phyloP scores from a whole-genome alignment of 768 basidiomycete genomes.

The Boletellus ananas region DNA sequence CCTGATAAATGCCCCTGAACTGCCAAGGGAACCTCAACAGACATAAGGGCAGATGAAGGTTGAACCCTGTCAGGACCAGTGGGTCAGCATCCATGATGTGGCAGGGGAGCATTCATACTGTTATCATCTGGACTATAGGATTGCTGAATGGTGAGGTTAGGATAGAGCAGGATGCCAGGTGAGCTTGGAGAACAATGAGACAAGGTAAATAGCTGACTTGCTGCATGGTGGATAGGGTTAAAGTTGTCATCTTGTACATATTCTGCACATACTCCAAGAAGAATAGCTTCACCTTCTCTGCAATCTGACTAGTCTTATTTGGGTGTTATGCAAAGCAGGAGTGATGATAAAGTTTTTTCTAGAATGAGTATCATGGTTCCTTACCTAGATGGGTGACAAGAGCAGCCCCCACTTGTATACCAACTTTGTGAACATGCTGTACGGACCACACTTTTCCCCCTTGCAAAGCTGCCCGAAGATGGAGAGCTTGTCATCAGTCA shows the following conservation, averaged over 20 bases:
- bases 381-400: constrained; percentile 78
- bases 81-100: background rate
- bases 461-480: constrained; percentile 92
- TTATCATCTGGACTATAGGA: constrained; percentile 97
- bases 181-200: background rate
- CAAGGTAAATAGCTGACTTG: constrained; percentile 36
- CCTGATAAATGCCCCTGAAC: constrained; percentile 90
- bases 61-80: constrained; percentile 61
- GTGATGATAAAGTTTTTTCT: background rate
- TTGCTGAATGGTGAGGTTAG: constrained; percentile 51
- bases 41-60: constrained; percentile 94
- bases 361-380: background rate
- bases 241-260: constrained; percentile 97
- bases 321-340: no score
- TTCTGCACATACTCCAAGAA: constrained; percentile 97
- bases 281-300: constrained; percentile 95
- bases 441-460: constrained; percentile 96
- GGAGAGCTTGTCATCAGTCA: constrained; percentile 97
- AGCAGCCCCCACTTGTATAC: constrained; percentile 89
- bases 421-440: constrained; percentile 95
- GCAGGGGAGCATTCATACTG: constrained; percentile 44
- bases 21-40: constrained; percentile 95
- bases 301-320: constrained; percentile 48
- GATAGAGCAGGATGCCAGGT: background rate
- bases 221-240: constrained; percentile 92